Evolutionary conservation across 257 asterid species (phyloP), one percentile per base, ranked within the genome.

Genomic region (Nicotiana sylvestris): DNA sequence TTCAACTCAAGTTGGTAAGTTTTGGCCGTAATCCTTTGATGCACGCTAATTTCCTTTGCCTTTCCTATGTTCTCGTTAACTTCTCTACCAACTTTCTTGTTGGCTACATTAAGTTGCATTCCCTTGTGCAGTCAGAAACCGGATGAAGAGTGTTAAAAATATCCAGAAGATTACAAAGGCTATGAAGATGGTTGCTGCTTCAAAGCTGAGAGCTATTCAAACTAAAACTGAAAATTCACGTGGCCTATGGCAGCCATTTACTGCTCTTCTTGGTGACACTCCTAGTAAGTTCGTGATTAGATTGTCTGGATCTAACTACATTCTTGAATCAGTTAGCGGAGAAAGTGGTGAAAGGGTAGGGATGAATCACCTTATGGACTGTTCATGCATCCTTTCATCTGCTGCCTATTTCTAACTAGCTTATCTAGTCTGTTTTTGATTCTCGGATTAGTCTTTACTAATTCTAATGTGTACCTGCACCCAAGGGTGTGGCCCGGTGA

Each of bases 101-200:
- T 43, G 74, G 74, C 58, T 85, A 15, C 74, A 77, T 46, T 58
- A 82, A 82, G 78, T 70, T 21, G 51, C 70, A 70, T 37, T 68
- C 66, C 69, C 82, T 77, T 69, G 76, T 85, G 84, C 87, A 95
- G 98, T 95, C 62, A 94, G 98, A 85, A 95, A 92, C 87, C 92
- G 99, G 68, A 95, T 95, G 99, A 95, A 91, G 93, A 94, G 98
- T 96, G 97, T 96, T 76, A 90, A 85, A 81, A 96, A 89, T 89
- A 96, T 96, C 74, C 99, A 96, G 89, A 96, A 96, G 88, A 96
- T 94, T 82, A 96, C 99, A 6, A 96, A 96, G 93, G 99, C 99
- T 57, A 96, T 96, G 99, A 96, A 96, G 97, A 96, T 96, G 99
- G 98, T 96, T 94, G 99, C 99, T 69, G 99, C 99, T 67, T 96